phyloP scores from a whole-genome alignment of 331 rosid genomes.

The Acacia pycnantha region DNA sequence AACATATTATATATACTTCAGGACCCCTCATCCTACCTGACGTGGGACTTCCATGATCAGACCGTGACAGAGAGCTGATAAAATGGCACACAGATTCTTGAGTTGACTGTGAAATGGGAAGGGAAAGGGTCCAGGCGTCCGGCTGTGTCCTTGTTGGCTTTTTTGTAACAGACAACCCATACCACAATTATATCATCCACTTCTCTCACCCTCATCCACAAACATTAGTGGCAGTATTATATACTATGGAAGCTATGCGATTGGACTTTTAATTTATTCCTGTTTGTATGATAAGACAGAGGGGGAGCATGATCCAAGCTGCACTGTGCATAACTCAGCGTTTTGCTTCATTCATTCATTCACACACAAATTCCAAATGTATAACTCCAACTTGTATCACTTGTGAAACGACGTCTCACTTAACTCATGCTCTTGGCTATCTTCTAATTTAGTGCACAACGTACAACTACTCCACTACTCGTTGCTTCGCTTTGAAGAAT shows the following conservation, averaged over 20 bases:
- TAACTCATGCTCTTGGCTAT: not conserved
- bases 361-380: not conserved
- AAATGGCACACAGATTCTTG: not conserved
- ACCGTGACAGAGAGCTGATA: not conserved
- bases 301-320: not conserved
- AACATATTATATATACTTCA: too few relatives aligned
- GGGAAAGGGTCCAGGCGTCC: not conserved
- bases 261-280: not conserved
- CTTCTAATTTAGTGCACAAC: not conserved
- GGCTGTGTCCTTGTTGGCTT: not conserved
- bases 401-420: not conserved
- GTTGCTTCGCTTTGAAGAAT: too few relatives aligned
- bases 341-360: not conserved
- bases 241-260: not conserved
- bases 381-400: not conserved
- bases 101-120: not conserved
- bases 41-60: too few relatives aligned
- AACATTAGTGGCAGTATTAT: not conserved
- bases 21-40: too few relatives aligned
- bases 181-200: constrained; percentile 1
- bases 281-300: not conserved
- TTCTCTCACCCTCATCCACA: not conserved
- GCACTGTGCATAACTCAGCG: not conserved
- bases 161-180: not conserved
- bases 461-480: not conserved